Conservation (phyloP, 352 stramenopile species). For the Phytophthora citrophthora region DNA sequence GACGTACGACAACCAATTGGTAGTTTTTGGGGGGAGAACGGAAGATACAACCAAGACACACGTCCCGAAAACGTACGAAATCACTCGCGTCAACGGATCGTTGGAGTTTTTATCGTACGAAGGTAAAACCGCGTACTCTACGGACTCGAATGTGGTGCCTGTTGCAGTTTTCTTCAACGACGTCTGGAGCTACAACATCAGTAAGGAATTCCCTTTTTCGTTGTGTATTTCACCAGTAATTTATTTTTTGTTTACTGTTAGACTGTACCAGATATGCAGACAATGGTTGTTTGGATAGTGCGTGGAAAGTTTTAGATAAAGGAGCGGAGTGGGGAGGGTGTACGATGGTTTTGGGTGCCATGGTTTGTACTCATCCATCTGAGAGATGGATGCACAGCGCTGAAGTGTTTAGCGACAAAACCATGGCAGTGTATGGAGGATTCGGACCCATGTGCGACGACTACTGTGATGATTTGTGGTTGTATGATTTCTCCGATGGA, state of each 20-base stretch:
- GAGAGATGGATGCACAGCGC: slow-evolving; percentile 92
- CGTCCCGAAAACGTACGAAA: slow-evolving; percentile 93
- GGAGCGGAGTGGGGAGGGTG: slow-evolving; percentile 93
- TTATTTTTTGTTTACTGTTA: slow-evolving; percentile 20
- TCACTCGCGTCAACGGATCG: slow-evolving; percentile 74
- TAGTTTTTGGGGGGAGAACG: slow-evolving; percentile 94
- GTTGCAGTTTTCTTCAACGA: slow-evolving; percentile 96
- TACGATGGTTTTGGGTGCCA: slow-evolving; percentile 83
- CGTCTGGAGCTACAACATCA: slow-evolving; percentile 96
- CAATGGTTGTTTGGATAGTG: slow-evolving; percentile 76
- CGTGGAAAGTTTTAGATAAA: slow-evolving; percentile 86
- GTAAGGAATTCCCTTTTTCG: slow-evolving; percentile 30
- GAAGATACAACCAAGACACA: slow-evolving; percentile 90
- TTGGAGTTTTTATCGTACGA: slow-evolving; percentile 92
- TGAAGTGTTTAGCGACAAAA: slow-evolving; percentile 87
- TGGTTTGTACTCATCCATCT: slow-evolving; percentile 87
- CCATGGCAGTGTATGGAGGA: slow-evolving; percentile 94
- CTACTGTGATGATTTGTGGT: slow-evolving; percentile 97
- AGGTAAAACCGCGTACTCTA: slow-evolving; percentile 70
- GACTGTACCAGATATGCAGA: slow-evolving; percentile 90
- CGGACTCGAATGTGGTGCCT: slow-evolving; percentile 55
- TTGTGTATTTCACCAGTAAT: slow-evolving; percentile 4
- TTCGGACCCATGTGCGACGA: slow-evolving; percentile 94
- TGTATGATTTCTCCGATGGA: slow-evolving; percentile 92
- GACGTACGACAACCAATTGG: slow-evolving; percentile 78